A percentile compares a stretch with the other conserved stretches of the same genome.
Conservation (phyloP, 2,329 filamentous ascomycete species). For the Aspergillus sp. region DNA sequence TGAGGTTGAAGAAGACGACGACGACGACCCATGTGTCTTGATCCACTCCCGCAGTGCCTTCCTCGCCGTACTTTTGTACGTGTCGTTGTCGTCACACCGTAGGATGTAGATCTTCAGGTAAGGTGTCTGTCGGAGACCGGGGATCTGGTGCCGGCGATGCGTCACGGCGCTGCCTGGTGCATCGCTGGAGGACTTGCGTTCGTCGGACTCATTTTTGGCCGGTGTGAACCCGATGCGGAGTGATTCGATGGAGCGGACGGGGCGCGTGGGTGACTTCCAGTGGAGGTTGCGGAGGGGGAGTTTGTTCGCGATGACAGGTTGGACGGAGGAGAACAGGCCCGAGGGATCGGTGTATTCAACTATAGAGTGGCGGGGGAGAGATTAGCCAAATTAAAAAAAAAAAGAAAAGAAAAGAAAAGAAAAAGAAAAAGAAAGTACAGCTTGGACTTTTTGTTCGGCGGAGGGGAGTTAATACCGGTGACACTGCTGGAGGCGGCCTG, state of each 20-base stretch:
- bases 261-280: slow-evolving; percentile 93
- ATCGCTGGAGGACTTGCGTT: slow-evolving; percentile 38
- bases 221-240: slow-evolving; percentile 87
- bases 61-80: slow-evolving; percentile 78
- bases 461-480: slow-evolving; percentile 56
- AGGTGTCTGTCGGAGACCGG: slow-evolving; percentile 85
- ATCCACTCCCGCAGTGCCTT: slow-evolving; percentile 88
- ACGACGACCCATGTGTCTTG: slow-evolving; percentile 67
- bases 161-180: slow-evolving; percentile 34
- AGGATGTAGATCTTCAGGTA: slow-evolving; percentile 90
- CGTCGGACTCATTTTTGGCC: slow-evolving; percentile 47
- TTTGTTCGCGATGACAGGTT: slow-evolving; percentile 72
- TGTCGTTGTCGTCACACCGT: slow-evolving; percentile 92
- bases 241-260: slow-evolving; percentile 87
- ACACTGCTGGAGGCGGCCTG: slow-evolving; percentile 68
- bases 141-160: slow-evolving; percentile 86
- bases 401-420: slow-evolving; percentile 21
- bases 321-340: slow-evolving; percentile 79
- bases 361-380: slow-evolving; percentile 38
- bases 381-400: too few species aligned
- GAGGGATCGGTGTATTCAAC: slow-evolving; percentile 97
- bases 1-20: slow-evolving; percentile 34
- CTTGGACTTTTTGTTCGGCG: not conserved
- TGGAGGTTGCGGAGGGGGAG: slow-evolving; percentile 89
- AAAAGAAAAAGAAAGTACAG: slow-evolving; percentile 19